Base-by-base conservation (phyloP, 2,329 filamentous ascomycete species). In the Corynespora cassiicola region DNA sequence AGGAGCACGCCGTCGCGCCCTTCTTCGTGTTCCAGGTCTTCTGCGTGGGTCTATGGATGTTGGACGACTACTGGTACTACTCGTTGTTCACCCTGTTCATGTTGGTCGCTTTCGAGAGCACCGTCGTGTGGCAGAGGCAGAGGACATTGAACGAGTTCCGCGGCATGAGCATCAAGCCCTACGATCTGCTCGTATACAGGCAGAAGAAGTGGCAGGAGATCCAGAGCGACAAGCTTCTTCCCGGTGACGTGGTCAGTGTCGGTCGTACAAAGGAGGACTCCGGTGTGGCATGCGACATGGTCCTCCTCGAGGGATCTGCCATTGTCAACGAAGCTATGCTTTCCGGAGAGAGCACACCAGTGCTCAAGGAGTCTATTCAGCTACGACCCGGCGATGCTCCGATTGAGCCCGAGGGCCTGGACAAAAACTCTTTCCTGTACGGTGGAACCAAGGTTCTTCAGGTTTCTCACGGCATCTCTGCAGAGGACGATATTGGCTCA, bases 51-150 rank as follows among this genome's bases (percentile, higher is more conserved):
- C 76, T 99, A 45, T 99, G 94, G 94, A 89, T 97, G 85, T 76
- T 99, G 65, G 94, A 99, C 65, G 95, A 99, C 73, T 99, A 97
- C 74, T 99, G 95, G 94, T 99, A 99, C 77, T 99, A 99, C 75
- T 97, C 94, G 46, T 82, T 99, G 14, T 99, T 99, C 72, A 99
- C 95, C 1, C 84, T 99, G 15, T 91, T 97, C 75, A 99, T 99
- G 95, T 82, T 99, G 39, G 90, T 99, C 54, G 86, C 84, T 42
- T 99, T 99, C 58, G 94, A 99, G 75, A 96, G 91, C 69, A 99
- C 94, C 2, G 95, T 99, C 23, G 95, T 99, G 11, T 99, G 94
- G 95, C 94, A 99, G 75, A 85, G 94, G 45, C 94, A 99, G 79
- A 82, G 92, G 54, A 99, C 95, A 2, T 74, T 99, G 52, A 95